Conservation (phyloP, 139 green algal species). For the Coccomyxa sp. region DNA sequence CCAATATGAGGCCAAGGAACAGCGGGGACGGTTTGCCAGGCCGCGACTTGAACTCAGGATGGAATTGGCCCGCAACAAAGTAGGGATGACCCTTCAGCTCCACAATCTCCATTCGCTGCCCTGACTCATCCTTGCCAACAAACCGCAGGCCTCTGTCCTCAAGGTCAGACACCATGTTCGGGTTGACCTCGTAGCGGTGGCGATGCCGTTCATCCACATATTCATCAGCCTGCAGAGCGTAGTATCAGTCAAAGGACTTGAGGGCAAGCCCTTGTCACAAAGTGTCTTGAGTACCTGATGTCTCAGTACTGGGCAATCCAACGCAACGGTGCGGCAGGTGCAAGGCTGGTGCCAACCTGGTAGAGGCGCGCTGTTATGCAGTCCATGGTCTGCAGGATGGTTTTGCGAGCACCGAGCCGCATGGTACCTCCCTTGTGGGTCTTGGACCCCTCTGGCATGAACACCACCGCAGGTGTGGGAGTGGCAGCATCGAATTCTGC, state of each 20-base stretch:
- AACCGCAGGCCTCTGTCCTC: slow-evolving; percentile 85
- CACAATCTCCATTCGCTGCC: slow-evolving; percentile 95
- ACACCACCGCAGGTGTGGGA: slow-evolving; percentile 84
- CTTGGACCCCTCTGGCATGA: slow-evolving; percentile 94
- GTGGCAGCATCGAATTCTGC: slow-evolving; percentile 87
- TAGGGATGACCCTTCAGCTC: slow-evolving; percentile 88
- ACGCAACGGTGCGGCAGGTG: neutral
- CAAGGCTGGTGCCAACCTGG: slow-evolving; percentile 34
- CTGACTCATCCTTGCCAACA: slow-evolving; percentile 91
- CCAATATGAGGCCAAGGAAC: slow-evolving; percentile 64
- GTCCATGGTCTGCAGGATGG: slow-evolving; percentile 84
- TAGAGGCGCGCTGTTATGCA: slow-evolving; percentile 94
- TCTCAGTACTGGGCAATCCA: neutral
- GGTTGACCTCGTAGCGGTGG: slow-evolving; percentile 97
- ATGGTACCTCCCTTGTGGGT: slow-evolving; percentile 97
- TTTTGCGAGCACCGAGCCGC: slow-evolving; percentile 86
- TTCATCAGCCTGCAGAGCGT: slow-evolving; percentile 38
- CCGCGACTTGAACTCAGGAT: slow-evolving; percentile 90
- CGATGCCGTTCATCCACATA: slow-evolving; percentile 93
- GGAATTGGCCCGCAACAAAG: slow-evolving; percentile 88
- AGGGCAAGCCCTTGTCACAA: neutral
- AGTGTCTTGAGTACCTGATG: neutral
- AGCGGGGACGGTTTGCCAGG: slow-evolving; percentile 73
- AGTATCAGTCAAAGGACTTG: neutral
- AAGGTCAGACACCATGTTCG: slow-evolving; percentile 79